These are phyloP conservation scores for Plasmodium cynomolgi DNA, from an alignment of 169 alveolate species.

Conservation along the genomic window DNA sequence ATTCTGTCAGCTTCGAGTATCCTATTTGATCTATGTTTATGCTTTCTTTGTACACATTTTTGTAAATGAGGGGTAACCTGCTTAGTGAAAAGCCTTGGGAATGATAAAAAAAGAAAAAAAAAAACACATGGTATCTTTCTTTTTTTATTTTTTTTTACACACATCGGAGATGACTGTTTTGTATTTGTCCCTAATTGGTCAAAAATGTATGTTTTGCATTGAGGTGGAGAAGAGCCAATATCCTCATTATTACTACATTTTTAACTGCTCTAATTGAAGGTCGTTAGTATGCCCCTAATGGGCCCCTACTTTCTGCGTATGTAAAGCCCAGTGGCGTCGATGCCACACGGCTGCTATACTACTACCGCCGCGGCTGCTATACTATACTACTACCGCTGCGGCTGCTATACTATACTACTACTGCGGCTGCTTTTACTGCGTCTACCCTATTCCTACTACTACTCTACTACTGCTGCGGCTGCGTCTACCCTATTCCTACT, in stretches of 20 bases:
- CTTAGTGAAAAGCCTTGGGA: constrained; percentile 55
- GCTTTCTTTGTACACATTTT: constrained; percentile 71
- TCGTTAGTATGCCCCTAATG: not conserved
- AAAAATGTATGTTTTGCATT: not conserved
- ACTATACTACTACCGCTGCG: not conserved
- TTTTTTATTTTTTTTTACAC: not conserved
- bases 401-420: not conserved
- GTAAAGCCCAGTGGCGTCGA: no score
- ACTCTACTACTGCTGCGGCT: not conserved
- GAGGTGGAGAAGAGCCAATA: not conserved
- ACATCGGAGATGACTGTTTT: not conserved
- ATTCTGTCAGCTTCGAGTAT: constrained; percentile 80
- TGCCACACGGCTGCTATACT: not conserved
- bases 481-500: no score
- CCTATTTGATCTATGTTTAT: constrained; percentile 78
- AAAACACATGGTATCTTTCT: not conserved
- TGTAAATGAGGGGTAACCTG: constrained; percentile 78
- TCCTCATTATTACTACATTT: not conserved
- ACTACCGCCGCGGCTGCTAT: not conserved
- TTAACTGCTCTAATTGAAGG: not conserved
- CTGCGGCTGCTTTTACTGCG: no score
- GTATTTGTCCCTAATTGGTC: not conserved
- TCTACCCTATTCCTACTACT: no score
- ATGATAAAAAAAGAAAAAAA: not conserved
- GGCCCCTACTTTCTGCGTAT: not conserved